Evolutionary conservation across 495 filamentous ascomycete genomes (phyloP), one percentile per base, ranked within the genome.

Genomic region (Aspergillus panamensis): DNA sequence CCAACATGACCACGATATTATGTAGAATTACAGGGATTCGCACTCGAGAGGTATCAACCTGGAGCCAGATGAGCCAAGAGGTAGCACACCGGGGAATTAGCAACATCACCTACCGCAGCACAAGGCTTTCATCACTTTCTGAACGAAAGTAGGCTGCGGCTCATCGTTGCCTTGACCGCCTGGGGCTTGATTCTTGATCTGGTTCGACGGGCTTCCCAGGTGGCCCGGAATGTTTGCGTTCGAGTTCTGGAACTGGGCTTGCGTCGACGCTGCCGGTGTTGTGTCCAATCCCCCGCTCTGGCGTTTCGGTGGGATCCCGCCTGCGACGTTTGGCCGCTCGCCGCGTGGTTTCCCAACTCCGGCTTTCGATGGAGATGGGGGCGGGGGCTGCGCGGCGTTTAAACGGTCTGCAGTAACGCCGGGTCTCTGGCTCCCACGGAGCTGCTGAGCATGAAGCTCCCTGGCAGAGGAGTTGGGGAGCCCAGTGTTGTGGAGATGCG

Each of bases 351-450:
- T 91, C 77, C 83, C 84, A 75, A 81, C 87, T 84, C 85, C 85
- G 66, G 82, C 83, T 73, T 89, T 91, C 75, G 84, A 87, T 72
- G 87, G 89, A 78, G 88, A 90, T 65, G 91, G 91, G 78, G 89
- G 89, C 82, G 85, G 89, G 85, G 87, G 91, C 80, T 89, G 88
- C 82, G 83, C 87, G 77, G 90, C 90, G 87, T 98, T 96, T 89
- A 98, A 93, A 91, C 92, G 94, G 76, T 87, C 87, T 66, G 85
- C 82, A 56, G 89, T 90, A 62, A 93, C 80, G 71, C 82, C 82
- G 45, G 84, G 76, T 73, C 80, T 72, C 74, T 80, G 77, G 77
- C 82, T 74, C 74, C 71, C 65, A 81, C 81, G 84, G 73, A 70
- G 76, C 81, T 72, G 80, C 78, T 71, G 80, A 65, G 79, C 82